Evolutionary conservation across 164 flowering plant genomes (phyloP).

Genomic region (Tetrastigma voinierianum): DNA sequence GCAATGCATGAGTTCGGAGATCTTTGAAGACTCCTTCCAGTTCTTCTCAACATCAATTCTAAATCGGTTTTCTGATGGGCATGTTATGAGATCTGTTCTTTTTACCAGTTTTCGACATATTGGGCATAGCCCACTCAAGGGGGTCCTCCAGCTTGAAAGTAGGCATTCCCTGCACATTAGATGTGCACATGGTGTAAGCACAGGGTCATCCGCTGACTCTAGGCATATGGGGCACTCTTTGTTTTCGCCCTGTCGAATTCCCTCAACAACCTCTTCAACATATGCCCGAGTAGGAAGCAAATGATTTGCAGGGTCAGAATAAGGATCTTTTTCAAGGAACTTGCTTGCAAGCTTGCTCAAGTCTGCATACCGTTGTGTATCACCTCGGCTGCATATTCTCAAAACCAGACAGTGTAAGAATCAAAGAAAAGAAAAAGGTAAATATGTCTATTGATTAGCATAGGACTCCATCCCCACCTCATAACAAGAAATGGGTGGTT

Average conservation of each 20-base stretch:
- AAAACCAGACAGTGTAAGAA: conserved; percentile 9
- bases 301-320: conserved; percentile 15
- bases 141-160: conserved; percentile 63
- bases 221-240: conserved; percentile 82
- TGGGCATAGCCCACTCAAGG: conserved; percentile 54
- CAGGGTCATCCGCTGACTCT: conserved; percentile 75
- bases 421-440: background rate
- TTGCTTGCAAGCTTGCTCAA: conserved; percentile 54
- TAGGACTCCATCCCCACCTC: conserved; percentile 41
- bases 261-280: conserved; percentile 74
- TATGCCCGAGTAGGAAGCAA: conserved; percentile 55
- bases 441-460: background rate
- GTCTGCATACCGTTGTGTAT: conserved; percentile 58
- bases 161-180: conserved; percentile 86
- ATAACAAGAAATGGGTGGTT: conserved; percentile 88
- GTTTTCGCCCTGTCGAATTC: conserved; percentile 51
- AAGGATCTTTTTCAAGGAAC: conserved; percentile 46
- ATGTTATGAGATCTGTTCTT: conserved; percentile 62
- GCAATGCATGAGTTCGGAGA: conserved; percentile 55
- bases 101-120: conserved; percentile 52
- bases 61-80: conserved; percentile 65
- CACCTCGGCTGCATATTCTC: conserved; percentile 49
- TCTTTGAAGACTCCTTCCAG: conserved; percentile 76
- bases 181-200: conserved; percentile 80
- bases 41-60: conserved; percentile 55